phyloP scores from a whole-genome alignment of 208 protist genomes.

The Leptomonas pyrrhocoris region DNA sequence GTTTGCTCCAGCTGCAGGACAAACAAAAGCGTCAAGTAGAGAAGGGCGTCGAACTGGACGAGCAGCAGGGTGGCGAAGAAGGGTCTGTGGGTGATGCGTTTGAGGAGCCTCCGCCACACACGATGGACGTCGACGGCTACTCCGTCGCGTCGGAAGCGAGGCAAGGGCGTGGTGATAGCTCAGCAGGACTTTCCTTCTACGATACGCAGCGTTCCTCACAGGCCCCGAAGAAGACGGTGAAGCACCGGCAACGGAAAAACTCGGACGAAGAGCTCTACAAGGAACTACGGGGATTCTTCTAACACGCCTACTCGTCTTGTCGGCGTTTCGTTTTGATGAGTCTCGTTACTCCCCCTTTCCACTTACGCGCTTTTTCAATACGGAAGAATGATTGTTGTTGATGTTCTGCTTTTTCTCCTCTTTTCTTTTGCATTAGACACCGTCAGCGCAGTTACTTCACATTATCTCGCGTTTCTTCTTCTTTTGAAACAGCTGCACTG shows the following conservation, averaged over 20 bases:
- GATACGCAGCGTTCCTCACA: background rate
- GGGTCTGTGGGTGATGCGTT: slow-evolving; percentile 2
- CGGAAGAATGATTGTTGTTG: too few relatives aligned
- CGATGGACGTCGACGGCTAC: slow-evolving; percentile 36
- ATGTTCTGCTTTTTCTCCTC: too few relatives aligned
- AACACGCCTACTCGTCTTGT: background rate
- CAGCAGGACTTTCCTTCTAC: background rate
- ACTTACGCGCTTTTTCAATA: too few relatives aligned
- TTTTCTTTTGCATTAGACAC: too few relatives aligned
- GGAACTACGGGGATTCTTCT: slow-evolving; percentile 39
- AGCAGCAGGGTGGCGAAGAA: background rate
- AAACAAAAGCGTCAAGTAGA: slow-evolving; percentile 4
- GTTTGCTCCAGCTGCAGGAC: slow-evolving; percentile 29
- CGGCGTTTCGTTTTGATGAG: background rate
- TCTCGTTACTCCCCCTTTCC: background rate
- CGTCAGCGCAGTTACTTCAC: too few relatives aligned
- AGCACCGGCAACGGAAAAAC: slow-evolving; percentile 11
- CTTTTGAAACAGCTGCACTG: too few relatives aligned
- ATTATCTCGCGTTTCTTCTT: too few relatives aligned
- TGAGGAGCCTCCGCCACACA: background rate
- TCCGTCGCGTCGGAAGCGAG: background rate
- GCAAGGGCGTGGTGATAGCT: background rate
- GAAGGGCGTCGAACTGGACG: background rate
- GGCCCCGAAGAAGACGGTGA: background rate
- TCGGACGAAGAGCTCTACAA: slow-evolving; percentile 34